These are phyloP conservation scores for Millerago galiae DNA, from an alignment of 805 yeast genomes.

Conservation along the genomic window DNA sequence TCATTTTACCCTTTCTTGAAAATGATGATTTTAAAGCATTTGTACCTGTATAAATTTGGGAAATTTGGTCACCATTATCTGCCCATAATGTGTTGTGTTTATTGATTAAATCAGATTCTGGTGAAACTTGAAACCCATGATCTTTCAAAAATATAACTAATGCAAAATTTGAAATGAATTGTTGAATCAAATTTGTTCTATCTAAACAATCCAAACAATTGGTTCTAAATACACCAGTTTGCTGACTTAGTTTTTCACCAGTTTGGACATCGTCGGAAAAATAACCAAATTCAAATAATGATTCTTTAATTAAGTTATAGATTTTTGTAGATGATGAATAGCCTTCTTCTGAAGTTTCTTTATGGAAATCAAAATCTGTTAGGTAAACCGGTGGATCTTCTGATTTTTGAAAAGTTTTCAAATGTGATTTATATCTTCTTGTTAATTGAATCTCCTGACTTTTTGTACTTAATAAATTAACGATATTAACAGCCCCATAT, in stretches of 20 bases:
- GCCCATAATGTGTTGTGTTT: conserved; percentile 93
- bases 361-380: conserved; percentile 91
- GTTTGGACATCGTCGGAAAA: conserved; percentile 60
- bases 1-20: conserved; percentile 94
- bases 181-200: conserved; percentile 85
- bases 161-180: conserved; percentile 71
- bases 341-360: conserved; percentile 85
- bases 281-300: conserved; percentile 76
- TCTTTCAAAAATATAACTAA: conserved; percentile 48
- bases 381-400: conserved; percentile 40
- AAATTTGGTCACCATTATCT: conserved; percentile 94
- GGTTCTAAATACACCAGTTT: conserved; percentile 85
- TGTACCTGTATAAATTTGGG: conserved; percentile 95
- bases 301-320: conserved; percentile 53
- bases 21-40: conserved; percentile 94
- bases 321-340: conserved; percentile 77
- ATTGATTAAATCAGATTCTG: conserved; percentile 50
- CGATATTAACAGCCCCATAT: conserved; percentile 84
- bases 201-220: conserved; percentile 95
- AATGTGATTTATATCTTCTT: conserved; percentile 56
- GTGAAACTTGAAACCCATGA: conserved; percentile 29
- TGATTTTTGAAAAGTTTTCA: conserved; percentile 29
- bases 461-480: conserved; percentile 80
- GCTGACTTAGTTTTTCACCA: conserved; percentile 58
- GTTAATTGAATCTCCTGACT: conserved; percentile 71